Conservation (phyloP, 768 basidiomycete species). For the Mycena vulgaris region DNA sequence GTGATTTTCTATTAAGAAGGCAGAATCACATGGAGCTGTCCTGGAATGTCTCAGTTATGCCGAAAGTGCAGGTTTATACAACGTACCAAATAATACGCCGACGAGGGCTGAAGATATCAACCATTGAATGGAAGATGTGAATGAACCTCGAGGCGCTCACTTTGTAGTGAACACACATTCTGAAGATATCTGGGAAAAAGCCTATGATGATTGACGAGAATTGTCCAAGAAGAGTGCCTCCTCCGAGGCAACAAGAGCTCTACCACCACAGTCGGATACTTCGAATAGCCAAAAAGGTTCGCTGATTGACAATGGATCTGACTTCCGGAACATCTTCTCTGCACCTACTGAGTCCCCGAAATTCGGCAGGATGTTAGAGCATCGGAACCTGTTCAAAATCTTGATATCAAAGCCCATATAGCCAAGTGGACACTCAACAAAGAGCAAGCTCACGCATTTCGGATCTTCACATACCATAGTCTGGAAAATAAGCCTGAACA, state of each 20-base stretch:
- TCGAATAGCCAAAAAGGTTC: background rate
- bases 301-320: slow-evolving; percentile 12
- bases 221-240: slow-evolving; percentile 26
- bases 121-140: background rate
- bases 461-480: slow-evolving; percentile 48
- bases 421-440: slow-evolving; percentile 49
- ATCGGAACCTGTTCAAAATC: background rate
- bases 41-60: slow-evolving; percentile 29
- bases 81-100: background rate
- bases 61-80: slow-evolving; percentile 26
- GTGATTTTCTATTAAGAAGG: slow-evolving; percentile 8
- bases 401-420: slow-evolving; percentile 39
- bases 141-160: background rate
- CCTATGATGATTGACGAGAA: slow-evolving; percentile 32
- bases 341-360: background rate
- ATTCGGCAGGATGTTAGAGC: slow-evolving; percentile 7
- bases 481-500: slow-evolving; percentile 27
- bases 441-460: slow-evolving; percentile 53
- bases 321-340: background rate
- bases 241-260: background rate
- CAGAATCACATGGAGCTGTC: background rate
- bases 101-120: background rate
- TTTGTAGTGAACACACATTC: background rate
- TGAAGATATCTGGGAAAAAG: slow-evolving; percentile 36
- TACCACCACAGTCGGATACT: background rate